phyloP scores from a whole-genome alignment of 352 stramenopile genomes.

The Globisporangium perplexum region DNA sequence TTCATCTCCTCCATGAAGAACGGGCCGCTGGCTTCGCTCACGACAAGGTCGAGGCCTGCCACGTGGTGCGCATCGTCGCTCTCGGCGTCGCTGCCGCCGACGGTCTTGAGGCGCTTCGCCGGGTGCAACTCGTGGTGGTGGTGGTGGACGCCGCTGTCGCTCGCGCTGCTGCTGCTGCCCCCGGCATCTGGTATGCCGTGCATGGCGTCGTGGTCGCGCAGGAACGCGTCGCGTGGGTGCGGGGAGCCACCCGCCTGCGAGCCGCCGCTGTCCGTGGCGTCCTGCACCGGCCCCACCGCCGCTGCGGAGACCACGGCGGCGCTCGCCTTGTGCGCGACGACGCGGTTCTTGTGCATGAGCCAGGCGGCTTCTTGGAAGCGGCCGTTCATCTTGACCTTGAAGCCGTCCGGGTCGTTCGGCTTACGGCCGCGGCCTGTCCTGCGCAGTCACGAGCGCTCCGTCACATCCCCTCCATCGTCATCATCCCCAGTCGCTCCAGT shows the following conservation, averaged over 20 bases:
- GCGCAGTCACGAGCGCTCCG: neutral
- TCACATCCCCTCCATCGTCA: slow-evolving; percentile 1
- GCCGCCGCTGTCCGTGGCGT: slow-evolving; percentile 11
- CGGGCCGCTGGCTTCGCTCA: slow-evolving; percentile 5
- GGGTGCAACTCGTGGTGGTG: slow-evolving; percentile 3
- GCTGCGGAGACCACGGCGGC: slow-evolving; percentile 3
- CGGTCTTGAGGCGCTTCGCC: slow-evolving; percentile 18
- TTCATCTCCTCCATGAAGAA: slow-evolving; percentile 28
- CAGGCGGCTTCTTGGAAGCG: slow-evolving; percentile 57
- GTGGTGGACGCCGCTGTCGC: neutral
- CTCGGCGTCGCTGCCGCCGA: slow-evolving; percentile 9
- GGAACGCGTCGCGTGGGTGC: slow-evolving; percentile 3
- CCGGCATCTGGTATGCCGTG: neutral
- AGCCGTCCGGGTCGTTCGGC: slow-evolving; percentile 57
- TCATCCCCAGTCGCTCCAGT: no score
- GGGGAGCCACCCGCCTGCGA: slow-evolving; percentile 8
- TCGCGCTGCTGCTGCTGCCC: neutral
- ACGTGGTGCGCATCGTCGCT: slow-evolving; percentile 15
- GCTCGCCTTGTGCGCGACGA: slow-evolving; percentile 33
- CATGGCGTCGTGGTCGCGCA: slow-evolving; percentile 9
- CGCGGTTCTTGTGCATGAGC: slow-evolving; percentile 62
- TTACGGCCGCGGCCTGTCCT: slow-evolving; percentile 47
- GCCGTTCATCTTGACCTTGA: slow-evolving; percentile 74
- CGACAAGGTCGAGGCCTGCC: slow-evolving; percentile 8
- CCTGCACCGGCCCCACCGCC: neutral